phyloP scores from a whole-genome alignment of 1,284 basidiomycete genomes.

The Microbotryum silenes-acaulis region DNA sequence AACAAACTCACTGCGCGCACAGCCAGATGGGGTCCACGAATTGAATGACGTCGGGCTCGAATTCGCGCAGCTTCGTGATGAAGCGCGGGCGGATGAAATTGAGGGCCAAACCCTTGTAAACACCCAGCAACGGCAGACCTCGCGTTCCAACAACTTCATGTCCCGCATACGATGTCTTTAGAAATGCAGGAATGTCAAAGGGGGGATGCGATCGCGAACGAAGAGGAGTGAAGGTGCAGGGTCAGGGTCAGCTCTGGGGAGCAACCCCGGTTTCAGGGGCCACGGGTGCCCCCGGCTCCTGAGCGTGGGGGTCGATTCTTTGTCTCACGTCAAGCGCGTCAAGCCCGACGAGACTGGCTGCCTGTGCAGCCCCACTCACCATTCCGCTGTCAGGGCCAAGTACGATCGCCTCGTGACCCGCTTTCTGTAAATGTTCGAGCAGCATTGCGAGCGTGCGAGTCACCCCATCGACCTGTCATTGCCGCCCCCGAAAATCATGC shows the following conservation, averaged over 20 bases:
- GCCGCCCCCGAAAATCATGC: neutral
- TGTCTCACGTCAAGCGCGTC: too few species aligned
- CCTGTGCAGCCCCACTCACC: slow-evolving; percentile 33
- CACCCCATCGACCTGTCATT: slow-evolving; percentile 46
- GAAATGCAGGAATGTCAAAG: neutral
- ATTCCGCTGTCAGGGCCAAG: slow-evolving; percentile 50
- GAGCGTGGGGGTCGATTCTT: too few species aligned
- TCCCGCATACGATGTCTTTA: slow-evolving; percentile 46
- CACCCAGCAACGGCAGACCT: slow-evolving; percentile 51
- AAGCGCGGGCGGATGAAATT: slow-evolving; percentile 53
- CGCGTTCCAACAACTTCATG: slow-evolving; percentile 51
- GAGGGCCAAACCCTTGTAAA: slow-evolving; percentile 45
- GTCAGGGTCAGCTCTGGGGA: neutral
- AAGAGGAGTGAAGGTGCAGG: too few species aligned
- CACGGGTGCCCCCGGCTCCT: too few species aligned
- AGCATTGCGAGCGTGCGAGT: slow-evolving; percentile 51
- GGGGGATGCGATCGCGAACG: too few species aligned
- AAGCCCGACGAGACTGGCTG: too few species aligned
- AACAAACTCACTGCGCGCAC: slow-evolving; percentile 38
- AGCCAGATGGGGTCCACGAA: slow-evolving; percentile 50
- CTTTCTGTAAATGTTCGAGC: slow-evolving; percentile 49
- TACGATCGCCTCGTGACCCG: slow-evolving; percentile 51
- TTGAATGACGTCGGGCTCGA: slow-evolving; percentile 50
- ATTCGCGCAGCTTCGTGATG: slow-evolving; percentile 43
- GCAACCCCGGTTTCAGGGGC: too few species aligned